Conservation (phyloP, 2,329 filamentous ascomycete species). For the Pseudocercospora fijiensis region DNA sequence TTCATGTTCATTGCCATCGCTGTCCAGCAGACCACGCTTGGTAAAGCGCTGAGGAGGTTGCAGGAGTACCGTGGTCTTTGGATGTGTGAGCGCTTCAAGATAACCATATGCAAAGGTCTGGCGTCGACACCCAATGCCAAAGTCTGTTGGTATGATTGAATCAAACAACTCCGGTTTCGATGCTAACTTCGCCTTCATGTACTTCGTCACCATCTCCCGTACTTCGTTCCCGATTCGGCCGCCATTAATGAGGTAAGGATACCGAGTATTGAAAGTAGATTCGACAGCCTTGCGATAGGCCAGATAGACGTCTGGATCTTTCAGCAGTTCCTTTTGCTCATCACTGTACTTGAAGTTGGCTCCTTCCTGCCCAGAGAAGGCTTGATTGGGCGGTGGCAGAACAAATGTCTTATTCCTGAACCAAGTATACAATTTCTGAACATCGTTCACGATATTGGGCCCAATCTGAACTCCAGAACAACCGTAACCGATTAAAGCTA, state of each 20-base stretch:
- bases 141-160: slow-evolving; percentile 24
- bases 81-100: slow-evolving; percentile 24
- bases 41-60: slow-evolving; percentile 23
- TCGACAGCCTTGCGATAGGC: slow-evolving; percentile 29
- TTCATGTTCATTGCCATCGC: slow-evolving; percentile 19
- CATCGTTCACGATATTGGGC: slow-evolving; percentile 26
- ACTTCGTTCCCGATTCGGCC: slow-evolving; percentile 19
- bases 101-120: slow-evolving; percentile 28
- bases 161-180: slow-evolving; percentile 24
- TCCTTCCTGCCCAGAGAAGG: slow-evolving; percentile 23
- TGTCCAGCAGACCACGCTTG: slow-evolving; percentile 21
- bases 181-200: slow-evolving; percentile 26
- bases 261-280: slow-evolving; percentile 21
- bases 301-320: slow-evolving; percentile 26
- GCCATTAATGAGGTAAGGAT: slow-evolving; percentile 28
- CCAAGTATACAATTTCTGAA: slow-evolving; percentile 26
- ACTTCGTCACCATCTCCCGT: slow-evolving; percentile 20
- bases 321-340: slow-evolving; percentile 51
- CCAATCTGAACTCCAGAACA: slow-evolving; percentile 27
- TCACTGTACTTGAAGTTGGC: slow-evolving; percentile 43
- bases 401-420: slow-evolving; percentile 28
- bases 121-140: slow-evolving; percentile 25
- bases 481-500: slow-evolving; percentile 23
- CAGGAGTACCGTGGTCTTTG: slow-evolving; percentile 23
- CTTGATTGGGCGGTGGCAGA: slow-evolving; percentile 23